Conservation (phyloP, 2,329 filamentous ascomycete species). For the Exophiala bonariae region DNA sequence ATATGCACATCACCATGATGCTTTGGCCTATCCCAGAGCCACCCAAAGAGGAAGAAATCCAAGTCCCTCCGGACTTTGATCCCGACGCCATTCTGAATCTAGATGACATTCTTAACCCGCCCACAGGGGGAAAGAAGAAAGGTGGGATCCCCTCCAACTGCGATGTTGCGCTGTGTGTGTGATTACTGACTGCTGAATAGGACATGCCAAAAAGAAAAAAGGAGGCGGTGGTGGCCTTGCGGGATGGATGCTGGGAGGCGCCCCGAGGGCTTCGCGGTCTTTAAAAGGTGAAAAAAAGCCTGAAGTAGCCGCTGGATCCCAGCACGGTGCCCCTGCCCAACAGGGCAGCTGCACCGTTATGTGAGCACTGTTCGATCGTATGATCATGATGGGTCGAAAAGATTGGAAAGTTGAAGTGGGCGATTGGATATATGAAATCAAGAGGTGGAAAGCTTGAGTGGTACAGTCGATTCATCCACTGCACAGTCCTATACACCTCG, state of each 20-base stretch:
- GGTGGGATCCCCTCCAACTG: slow-evolving; percentile 14
- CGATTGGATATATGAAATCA: slow-evolving; percentile 12
- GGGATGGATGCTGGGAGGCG: slow-evolving; percentile 45
- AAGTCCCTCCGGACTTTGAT: slow-evolving; percentile 13
- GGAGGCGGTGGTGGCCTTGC: slow-evolving; percentile 37
- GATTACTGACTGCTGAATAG: background rate
- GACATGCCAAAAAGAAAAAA: slow-evolving; percentile 22
- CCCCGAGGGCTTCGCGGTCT: slow-evolving; percentile 30
- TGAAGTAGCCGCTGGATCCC: slow-evolving; percentile 35
- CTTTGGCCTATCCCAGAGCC: slow-evolving; percentile 63
- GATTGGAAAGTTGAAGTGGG: slow-evolving; percentile 12
- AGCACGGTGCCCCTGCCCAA: slow-evolving; percentile 30
- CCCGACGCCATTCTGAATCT: slow-evolving; percentile 17
- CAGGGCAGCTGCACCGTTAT: slow-evolving; percentile 32
- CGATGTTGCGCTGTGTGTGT: background rate
- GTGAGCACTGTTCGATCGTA: slow-evolving; percentile 27
- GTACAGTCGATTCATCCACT: slow-evolving; percentile 18
- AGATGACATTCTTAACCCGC: slow-evolving; percentile 23
- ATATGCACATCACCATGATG: slow-evolving; percentile 70
- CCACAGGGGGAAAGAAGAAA: slow-evolving; percentile 20
- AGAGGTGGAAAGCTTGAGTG: slow-evolving; percentile 16
- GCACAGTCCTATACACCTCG: slow-evolving; percentile 10
- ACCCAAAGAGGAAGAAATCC: slow-evolving; percentile 30
- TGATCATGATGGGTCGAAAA: slow-evolving; percentile 8
- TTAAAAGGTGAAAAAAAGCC: slow-evolving; percentile 50